Base-by-base conservation (phyloP, 2,329 filamentous ascomycete species). In the Fonsecaea erecta region DNA sequence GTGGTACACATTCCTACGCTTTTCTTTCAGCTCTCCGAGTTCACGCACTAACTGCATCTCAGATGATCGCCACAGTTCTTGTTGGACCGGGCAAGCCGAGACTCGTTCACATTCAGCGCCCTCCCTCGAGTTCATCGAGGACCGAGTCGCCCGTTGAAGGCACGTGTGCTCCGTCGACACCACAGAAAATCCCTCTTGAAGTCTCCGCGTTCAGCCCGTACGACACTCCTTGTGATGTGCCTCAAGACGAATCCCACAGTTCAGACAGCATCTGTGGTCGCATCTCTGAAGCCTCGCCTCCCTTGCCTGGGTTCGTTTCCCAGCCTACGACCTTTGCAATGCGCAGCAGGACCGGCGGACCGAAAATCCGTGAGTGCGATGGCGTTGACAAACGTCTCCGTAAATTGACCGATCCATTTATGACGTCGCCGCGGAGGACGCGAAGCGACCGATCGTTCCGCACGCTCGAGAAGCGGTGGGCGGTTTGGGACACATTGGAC, bases 31-130 rank as follows among this genome's bases (percentile, higher is more conserved):
- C 40, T 48, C 24, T 55, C 24, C 18, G 28, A n/a, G n/a, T n/a
- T n/a, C n/a, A n/a, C 32, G 11, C 60, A 56, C 24, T 63, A 35
- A 28, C 30, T 37, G 16, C 28, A 21, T 9, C 12, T 30, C 30
- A 48, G 70, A 68, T 69, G 68, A 61, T 69, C n/a, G 68, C 68
- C 8, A 69, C 63, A 0, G 56, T 71, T 4, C 59, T 71, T 18
- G 64, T 65, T 28, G 68, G 68, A 16, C 67, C 67, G 30, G 67
- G 68, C 16, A 71, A 71, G 51, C 65, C 70, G n/a, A 70, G 61
- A 58, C 55, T 71, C 16, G 61, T 71, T 16, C 65, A 70, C 43
- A 71, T 71, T n/a, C 68, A 67, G 34, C 68, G 70, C 37, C 67
- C 68, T 12, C 37, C 59, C 4, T 70, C 66, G 2, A 66, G 43